phyloP scores from a whole-genome alignment of 768 basidiomycete genomes.

The Panaeolus papilionaceus region DNA sequence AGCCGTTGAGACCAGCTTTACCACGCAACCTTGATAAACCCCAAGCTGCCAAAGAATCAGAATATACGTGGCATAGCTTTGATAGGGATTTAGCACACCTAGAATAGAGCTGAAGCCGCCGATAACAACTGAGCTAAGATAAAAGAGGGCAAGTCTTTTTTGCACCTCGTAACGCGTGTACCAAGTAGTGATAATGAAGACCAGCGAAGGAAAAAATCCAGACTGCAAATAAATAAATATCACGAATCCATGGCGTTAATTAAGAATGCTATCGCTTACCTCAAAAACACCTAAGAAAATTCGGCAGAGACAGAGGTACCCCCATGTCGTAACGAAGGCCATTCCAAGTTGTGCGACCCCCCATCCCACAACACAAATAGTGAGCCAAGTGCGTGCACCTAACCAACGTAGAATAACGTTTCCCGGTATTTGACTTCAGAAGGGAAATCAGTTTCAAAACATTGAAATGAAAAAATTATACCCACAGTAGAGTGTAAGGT shows the following conservation, averaged over 20 bases:
- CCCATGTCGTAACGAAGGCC: slow-evolving; percentile 39
- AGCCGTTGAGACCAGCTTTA: slow-evolving; percentile 37
- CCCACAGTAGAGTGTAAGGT: slow-evolving; percentile 42
- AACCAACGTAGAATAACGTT: slow-evolving; percentile 36
- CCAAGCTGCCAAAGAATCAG: slow-evolving; percentile 22
- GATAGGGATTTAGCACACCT: slow-evolving; percentile 25
- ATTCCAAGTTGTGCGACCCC: slow-evolving; percentile 31
- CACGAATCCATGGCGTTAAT: background rate
- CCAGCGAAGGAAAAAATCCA: slow-evolving; percentile 48
- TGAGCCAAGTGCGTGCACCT: slow-evolving; percentile 37
- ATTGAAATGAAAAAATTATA: background rate
- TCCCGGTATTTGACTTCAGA: slow-evolving; percentile 36
- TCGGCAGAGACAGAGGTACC: slow-evolving; percentile 30
- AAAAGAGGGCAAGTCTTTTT: slow-evolving; percentile 2
- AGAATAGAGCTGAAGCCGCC: slow-evolving; percentile 48
- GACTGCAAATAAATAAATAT: slow-evolving; percentile 31
- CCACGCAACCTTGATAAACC: slow-evolving; percentile 20
- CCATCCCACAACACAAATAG: slow-evolving; percentile 36
- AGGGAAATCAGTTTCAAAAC: slow-evolving; percentile 1
- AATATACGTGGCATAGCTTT: slow-evolving; percentile 34
- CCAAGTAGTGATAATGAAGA: slow-evolving; percentile 50
- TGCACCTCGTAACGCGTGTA: slow-evolving; percentile 17
- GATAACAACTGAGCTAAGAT: slow-evolving; percentile 29
- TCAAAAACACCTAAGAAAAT: slow-evolving; percentile 36
- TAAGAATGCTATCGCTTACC: slow-evolving; percentile 14